Conservation (phyloP, 75 land plant species). For the Picea sitchensis region DNA sequence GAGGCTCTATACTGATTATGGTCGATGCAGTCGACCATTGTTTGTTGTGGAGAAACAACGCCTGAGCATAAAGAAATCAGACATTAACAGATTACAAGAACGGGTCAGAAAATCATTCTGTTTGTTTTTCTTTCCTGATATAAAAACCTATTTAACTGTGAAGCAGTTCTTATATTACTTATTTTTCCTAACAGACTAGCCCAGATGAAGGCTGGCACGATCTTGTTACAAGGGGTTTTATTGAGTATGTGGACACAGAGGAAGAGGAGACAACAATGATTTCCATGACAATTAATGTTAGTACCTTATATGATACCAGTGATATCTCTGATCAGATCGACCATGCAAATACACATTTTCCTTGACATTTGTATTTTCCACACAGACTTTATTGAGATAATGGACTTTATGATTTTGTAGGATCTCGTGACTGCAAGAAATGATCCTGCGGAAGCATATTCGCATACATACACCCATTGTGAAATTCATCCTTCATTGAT, state of each 20-base stretch:
- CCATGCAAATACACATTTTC: neutral
- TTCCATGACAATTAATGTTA: conserved; percentile 94
- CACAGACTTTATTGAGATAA: neutral
- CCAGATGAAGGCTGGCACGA: conserved; percentile 97
- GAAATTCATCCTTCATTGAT: conserved; percentile 99
- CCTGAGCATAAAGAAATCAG: conserved; percentile 81
- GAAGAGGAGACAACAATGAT: conserved; percentile 99
- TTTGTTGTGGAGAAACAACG: conserved; percentile 98
- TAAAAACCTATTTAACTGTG: neutral
- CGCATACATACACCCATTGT: conserved; percentile 96
- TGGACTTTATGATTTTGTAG: conserved; percentile 30
- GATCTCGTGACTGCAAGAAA: conserved; percentile 87
- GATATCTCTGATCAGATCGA: no score
- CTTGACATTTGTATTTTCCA: neutral
- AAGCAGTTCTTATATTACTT: neutral
- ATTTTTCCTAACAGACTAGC: conserved; percentile 52
- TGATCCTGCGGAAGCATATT: conserved; percentile 88
- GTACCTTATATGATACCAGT: no score
- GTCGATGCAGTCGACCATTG: conserved; percentile 97
- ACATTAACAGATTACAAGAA: conserved; percentile 77
- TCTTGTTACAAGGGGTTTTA: conserved; percentile 90
- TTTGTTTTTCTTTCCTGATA: neutral
- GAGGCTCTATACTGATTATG: conserved; percentile 97
- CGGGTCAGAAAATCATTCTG: conserved; percentile 44
- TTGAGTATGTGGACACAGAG: conserved; percentile 98